These are phyloP conservation scores for Phytophthora sansomeana DNA, from an alignment of 352 stramenopile genomes.

Conservation along the genomic window DNA sequence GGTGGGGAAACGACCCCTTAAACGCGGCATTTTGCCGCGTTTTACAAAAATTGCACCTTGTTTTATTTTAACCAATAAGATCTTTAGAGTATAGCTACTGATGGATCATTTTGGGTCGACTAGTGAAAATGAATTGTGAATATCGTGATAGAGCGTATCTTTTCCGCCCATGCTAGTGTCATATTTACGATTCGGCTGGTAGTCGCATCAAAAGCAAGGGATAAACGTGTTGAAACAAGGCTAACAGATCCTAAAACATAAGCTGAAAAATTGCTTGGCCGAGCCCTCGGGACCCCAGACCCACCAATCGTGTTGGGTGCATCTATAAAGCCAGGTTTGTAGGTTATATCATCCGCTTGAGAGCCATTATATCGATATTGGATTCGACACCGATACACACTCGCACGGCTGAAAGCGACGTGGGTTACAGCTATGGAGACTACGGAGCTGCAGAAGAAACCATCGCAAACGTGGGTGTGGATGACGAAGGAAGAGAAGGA, in stretches of 20 bases:
- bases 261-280: not conserved
- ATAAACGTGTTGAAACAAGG: not conserved
- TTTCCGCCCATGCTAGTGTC: not conserved
- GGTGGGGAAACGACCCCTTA: too few relatives aligned
- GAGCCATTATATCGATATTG: too few relatives aligned
- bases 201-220: not conserved
- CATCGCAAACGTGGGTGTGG: too few relatives aligned
- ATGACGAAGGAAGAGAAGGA: too few relatives aligned
- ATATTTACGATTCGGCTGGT: not conserved
- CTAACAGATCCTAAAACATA: not conserved
- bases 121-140: not conserved
- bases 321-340: too few relatives aligned
- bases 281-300: not conserved
- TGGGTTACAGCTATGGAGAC: too few relatives aligned
- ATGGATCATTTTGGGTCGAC: not conserved
- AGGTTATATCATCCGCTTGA: too few relatives aligned
- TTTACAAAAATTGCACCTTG: not conserved
- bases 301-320: too few relatives aligned
- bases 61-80: not conserved
- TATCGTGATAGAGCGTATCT: not conserved
- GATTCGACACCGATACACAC: too few relatives aligned
- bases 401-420: too few relatives aligned
- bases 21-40: too few relatives aligned
- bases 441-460: too few relatives aligned
- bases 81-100: not conserved